These are phyloP conservation scores for Cystobasidiopsis lactophilus DNA, from an alignment of 768 basidiomycete genomes.

Conservation along the genomic window DNA sequence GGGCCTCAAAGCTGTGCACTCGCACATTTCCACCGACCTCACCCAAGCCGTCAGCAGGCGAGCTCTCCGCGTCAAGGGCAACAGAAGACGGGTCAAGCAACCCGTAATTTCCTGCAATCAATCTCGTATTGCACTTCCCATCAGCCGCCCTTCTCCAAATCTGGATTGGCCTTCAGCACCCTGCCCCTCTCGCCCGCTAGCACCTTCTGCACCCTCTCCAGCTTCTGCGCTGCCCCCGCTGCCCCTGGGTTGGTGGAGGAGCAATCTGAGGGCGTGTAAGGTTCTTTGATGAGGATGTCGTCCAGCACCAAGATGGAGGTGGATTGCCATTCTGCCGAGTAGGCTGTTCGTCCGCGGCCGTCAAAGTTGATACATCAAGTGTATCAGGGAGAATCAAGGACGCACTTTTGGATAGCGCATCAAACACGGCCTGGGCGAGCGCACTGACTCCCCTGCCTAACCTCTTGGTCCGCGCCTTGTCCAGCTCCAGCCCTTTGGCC, in stretches of 20 bases:
- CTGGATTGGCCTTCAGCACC: background rate
- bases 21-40: too few relatives aligned
- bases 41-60: too few relatives aligned
- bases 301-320: background rate
- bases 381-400: background rate
- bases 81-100: too few relatives aligned
- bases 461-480: background rate
- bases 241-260: background rate
- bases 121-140: too few relatives aligned
- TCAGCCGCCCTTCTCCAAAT: background rate
- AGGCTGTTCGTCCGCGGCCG: background rate
- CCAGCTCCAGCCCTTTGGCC: background rate
- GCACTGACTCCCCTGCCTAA: background rate
- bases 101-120: too few relatives aligned
- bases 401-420: background rate
- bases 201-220: background rate
- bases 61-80: too few relatives aligned
- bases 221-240: background rate
- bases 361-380: background rate
- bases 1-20: too few relatives aligned
- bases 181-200: background rate
- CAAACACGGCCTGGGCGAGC: background rate
- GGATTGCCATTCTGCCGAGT: background rate
- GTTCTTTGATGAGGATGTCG: background rate
- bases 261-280: background rate